Evolutionary conservation across 306 rosid genomes (phyloP).

Genomic region (Ammopiptanthus mongolicus): DNA sequence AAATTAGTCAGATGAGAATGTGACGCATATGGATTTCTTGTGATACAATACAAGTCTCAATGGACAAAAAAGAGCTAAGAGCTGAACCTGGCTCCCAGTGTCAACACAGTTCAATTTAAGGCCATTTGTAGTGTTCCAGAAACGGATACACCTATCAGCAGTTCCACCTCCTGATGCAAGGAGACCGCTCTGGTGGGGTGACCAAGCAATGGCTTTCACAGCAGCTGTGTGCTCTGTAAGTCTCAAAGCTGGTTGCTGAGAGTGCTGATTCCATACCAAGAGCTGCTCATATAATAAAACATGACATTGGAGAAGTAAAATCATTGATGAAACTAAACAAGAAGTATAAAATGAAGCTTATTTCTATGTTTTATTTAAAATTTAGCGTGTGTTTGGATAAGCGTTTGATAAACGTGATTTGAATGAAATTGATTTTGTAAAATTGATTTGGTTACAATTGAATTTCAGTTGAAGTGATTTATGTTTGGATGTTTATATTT

Average conservation of each 20-base stretch:
- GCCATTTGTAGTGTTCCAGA: conserved; percentile 97
- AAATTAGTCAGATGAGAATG: background rate
- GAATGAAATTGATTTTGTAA: too few relatives aligned
- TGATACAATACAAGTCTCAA: background rate
- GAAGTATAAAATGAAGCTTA: background rate
- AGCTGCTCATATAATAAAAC: conserved; percentile 51
- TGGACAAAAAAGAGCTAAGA: background rate
- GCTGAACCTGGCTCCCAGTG: conserved; percentile 92
- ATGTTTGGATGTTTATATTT: too few relatives aligned
- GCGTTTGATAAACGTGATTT: too few relatives aligned
- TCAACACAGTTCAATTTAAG: conserved; percentile 77
- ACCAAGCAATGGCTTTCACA: conserved; percentile 98
- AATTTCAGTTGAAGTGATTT: too few relatives aligned
- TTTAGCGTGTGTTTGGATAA: too few relatives aligned
- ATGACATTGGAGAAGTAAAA: conserved; percentile 11
- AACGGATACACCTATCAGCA: conserved; percentile 97
- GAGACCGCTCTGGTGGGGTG: conserved; percentile 90
- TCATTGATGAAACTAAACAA: background rate
- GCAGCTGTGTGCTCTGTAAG: conserved; percentile 97
- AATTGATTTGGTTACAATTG: too few relatives aligned
- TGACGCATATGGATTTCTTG: background rate
- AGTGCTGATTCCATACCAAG: conserved; percentile 92
- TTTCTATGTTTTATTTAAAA: background rate
- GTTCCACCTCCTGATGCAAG: conserved; percentile 99
- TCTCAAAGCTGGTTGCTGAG: conserved; percentile 78